A percentile compares a stretch with the other conserved stretches of the same genome.
phyloP scores from a whole-genome alignment of 2,329 filamentous ascomycete genomes.

The Alternaria sp. region DNA sequence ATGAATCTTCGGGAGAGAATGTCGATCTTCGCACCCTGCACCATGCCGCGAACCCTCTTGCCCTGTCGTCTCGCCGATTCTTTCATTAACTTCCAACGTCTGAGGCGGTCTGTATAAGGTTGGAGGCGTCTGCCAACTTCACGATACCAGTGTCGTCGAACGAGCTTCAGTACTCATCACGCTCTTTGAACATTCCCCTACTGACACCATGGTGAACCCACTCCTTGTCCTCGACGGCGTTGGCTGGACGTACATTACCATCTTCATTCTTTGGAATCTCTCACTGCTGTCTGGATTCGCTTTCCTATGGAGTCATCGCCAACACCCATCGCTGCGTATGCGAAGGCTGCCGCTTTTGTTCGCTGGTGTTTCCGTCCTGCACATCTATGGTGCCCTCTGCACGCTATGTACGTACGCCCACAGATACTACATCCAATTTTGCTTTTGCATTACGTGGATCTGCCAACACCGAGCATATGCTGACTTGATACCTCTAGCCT shows the following conservation, averaged over 20 bases:
- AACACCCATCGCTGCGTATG: slow-evolving; percentile 40
- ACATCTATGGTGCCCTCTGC: slow-evolving; percentile 30
- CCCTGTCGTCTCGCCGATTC: slow-evolving; percentile 1
- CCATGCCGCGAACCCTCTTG: background rate
- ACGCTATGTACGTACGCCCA: slow-evolving; percentile 18
- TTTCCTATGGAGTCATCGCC: slow-evolving; percentile 34
- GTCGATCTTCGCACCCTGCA: slow-evolving; percentile 1
- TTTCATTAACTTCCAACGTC: background rate
- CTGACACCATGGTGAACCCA: slow-evolving; percentile 19
- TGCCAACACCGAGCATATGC: background rate
- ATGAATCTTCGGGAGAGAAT: background rate
- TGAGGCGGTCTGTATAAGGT: slow-evolving; percentile 4
- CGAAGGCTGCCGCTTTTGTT: slow-evolving; percentile 39
- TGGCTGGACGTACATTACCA: slow-evolving; percentile 26
- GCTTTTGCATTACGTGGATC: background rate
- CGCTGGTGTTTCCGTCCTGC: slow-evolving; percentile 29
- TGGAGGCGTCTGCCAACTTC: background rate
- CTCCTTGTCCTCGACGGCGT: slow-evolving; percentile 17
- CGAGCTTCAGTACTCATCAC: slow-evolving; percentile 5
- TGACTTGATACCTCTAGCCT: slow-evolving; percentile 16
- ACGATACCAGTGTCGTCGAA: background rate
- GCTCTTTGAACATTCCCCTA: slow-evolving; percentile 3
- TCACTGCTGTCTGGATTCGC: slow-evolving; percentile 15
- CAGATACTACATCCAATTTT: background rate
- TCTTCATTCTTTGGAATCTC: slow-evolving; percentile 28